These are phyloP conservation scores for Eragrostis nindensis DNA, from an alignment of 176 grass and related monocot species.

Conservation along the genomic window DNA sequence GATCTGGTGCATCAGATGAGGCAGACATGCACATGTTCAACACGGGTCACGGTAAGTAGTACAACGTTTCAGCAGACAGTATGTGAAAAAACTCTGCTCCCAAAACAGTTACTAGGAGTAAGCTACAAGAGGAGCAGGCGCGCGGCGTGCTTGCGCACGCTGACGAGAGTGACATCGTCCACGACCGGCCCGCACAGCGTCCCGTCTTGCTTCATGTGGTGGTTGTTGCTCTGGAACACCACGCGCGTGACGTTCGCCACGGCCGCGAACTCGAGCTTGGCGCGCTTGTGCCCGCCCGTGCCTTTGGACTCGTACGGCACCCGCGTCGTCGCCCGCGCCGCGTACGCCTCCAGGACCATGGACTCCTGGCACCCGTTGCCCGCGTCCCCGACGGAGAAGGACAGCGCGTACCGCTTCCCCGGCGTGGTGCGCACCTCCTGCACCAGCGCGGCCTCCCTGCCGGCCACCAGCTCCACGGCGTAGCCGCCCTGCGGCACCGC, in stretches of 20 bases:
- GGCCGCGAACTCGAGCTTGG: neutral
- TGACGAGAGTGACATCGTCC: constrained; percentile 1
- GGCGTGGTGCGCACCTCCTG: neutral
- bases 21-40: neutral
- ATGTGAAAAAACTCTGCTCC: neutral
- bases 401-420: neutral
- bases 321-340: neutral
- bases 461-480: constrained; percentile 64
- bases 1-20: too few relatives aligned
- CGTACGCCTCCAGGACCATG: neutral
- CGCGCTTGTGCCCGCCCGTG: neutral
- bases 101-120: neutral
- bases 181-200: neutral
- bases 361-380: neutral
- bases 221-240: constrained; percentile 1
- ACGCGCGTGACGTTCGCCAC: neutral
- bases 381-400: constrained; percentile 11
- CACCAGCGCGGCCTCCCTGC: constrained; percentile 33
- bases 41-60: too few relatives aligned
- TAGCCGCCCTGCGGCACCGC: constrained; percentile 47
- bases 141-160: neutral
- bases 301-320: neutral
- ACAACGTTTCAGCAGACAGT: too few relatives aligned
- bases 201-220: neutral
- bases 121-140: neutral